A percentile compares a stretch with the other conserved stretches of the same genome.
These are phyloP conservation scores for Nicotiana tabacum DNA, from an alignment of 257 asterid species.

Conservation along the genomic window DNA sequence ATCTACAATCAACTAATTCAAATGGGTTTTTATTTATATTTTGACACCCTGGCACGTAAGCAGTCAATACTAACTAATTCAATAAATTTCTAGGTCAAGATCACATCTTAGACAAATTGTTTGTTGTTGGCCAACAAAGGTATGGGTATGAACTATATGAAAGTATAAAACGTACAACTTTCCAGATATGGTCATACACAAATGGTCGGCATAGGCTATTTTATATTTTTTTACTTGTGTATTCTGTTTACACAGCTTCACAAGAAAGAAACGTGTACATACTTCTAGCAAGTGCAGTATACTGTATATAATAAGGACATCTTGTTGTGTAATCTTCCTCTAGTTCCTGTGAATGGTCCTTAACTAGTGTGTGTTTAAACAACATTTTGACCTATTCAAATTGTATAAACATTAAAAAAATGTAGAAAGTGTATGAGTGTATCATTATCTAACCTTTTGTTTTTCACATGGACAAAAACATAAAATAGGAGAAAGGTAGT, in stretches of 20 bases:
- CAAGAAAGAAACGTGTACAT: neutral
- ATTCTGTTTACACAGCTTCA: neutral
- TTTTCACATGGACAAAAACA: neutral
- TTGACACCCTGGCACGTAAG: neutral
- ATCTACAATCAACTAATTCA: no score
- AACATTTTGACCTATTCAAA: neutral
- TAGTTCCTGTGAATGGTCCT: neutral
- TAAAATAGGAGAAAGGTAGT: neutral
- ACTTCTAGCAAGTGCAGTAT: neutral
- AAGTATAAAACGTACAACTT: neutral
- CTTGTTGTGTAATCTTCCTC: neutral
- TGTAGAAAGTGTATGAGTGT: neutral
- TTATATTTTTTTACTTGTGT: neutral
- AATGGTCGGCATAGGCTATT: neutral
- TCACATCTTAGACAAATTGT: neutral
- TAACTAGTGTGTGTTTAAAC: neutral
- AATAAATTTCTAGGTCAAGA: neutral
- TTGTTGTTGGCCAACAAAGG: constrained; percentile 7
- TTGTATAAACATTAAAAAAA: neutral
- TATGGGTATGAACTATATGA: neutral
- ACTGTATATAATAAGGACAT: neutral
- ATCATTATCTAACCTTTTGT: neutral
- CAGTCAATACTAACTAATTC: neutral
- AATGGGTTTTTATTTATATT: no score
- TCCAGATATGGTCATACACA: neutral